Base-by-base conservation (phyloP, 2,329 filamentous ascomycete genomes). In the Phialophora verrucosa region DNA sequence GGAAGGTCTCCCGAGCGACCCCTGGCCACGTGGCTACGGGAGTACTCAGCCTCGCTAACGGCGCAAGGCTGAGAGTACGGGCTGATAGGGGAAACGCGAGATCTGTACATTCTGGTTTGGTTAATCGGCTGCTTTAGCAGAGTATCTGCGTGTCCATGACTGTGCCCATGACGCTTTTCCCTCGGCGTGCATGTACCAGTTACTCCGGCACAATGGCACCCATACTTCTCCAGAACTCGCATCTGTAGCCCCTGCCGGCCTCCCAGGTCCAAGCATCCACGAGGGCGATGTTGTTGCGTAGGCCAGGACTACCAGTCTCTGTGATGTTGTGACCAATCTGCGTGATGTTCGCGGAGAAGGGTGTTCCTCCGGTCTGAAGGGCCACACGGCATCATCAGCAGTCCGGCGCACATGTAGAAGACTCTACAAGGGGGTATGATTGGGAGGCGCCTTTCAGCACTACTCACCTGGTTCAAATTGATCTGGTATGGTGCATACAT, bases 231-330 rank as follows among this genome's bases (percentile, higher is more conserved):
- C 82, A 84, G 55, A 83, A 80, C 25, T 80, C 78, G 69, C 83
- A 84, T 59, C 83, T 74, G 35, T 69, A 67, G 0, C 83, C 83
- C n/a, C 83, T 74, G 0, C 80, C 81, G 1, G 77, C 82, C 64
- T 85, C 83, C 83, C 83, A 84, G 3, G 73, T 74, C 65, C 76
- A 79, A 1, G 78, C 82, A 71, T 83, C 74, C 5, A 78, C 79
- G 31, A 84, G 57, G 0, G 70, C 73, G 65, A 85, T 77, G 2
- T 74, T 68, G 62, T 83, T 82, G 7, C 74, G 72, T 12, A 79
- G 73, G 42, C 70, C 78, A 62, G 72, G 73, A 0, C 70, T 73
- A 67, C 73, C 66, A 72, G 70, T 72, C 73, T 72, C 64, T 67
- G 71, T 63, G 72, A 75, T 32, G 72, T 73, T 64, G 55, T 69